Evolutionary conservation across 176 grass and related monocot species (phyloP).

Genomic region (Chloris gayana): DNA sequence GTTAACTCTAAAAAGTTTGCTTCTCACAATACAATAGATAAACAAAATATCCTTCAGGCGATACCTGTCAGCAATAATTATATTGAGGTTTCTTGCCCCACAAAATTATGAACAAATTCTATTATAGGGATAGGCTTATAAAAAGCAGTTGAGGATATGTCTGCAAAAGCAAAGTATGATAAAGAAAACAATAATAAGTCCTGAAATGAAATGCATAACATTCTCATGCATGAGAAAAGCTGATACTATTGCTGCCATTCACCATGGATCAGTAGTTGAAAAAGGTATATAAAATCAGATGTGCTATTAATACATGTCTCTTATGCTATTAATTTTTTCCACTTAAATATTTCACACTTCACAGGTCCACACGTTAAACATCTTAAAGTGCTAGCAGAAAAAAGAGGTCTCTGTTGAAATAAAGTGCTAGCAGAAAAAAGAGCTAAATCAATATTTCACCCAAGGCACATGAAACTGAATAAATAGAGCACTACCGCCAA

Average conservation of each 20-base stretch:
- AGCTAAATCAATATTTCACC: too few species aligned
- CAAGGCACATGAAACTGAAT: too few species aligned
- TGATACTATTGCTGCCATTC: constrained; percentile 75
- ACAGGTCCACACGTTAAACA: constrained; percentile 81
- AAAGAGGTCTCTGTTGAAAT: too few species aligned
- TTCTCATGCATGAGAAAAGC: constrained; percentile 50
- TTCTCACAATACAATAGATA: not conserved
- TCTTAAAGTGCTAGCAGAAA: too few species aligned
- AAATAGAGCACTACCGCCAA: too few species aligned
- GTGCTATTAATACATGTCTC: too few species aligned
- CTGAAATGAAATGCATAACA: not conserved
- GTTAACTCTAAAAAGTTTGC: not conserved
- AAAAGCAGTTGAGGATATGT: too few species aligned
- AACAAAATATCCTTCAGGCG: constrained; percentile 64
- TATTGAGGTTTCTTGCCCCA: constrained; percentile 17
- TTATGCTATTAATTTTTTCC: not conserved
- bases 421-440: too few species aligned
- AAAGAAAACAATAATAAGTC: not conserved
- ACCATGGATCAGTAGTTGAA: constrained; percentile 78
- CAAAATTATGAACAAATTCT: constrained; percentile 32
- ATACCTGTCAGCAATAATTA: constrained; percentile 54
- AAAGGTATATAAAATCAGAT: constrained; percentile 71
- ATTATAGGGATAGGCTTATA: too few species aligned
- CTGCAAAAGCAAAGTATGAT: constrained; percentile 44
- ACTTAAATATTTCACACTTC: constrained; percentile 31